Evolutionary conservation across 2,329 filamentous ascomycete genomes (phyloP), one percentile per base, ranked within the genome.

Genomic region (Venturia aucupariae): DNA sequence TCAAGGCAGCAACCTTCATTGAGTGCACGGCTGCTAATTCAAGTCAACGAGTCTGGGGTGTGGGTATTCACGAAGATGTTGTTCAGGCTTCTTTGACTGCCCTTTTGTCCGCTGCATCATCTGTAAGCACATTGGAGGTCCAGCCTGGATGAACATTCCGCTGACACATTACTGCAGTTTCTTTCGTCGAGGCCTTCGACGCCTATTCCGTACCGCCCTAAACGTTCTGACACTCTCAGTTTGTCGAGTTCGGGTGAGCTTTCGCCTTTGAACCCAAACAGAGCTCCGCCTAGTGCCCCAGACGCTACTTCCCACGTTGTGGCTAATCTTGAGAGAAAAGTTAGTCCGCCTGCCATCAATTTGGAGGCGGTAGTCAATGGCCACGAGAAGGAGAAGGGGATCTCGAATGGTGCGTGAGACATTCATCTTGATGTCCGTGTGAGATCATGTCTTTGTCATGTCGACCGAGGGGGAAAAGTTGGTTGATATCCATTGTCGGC

Each of bases 1-100:
- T 93, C 69, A 95, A 95, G 80, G 93, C 93, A n/a, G 93, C 92
- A 1, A 90, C 92, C 2, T 97, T 95, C 74, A 96, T 97, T 68
- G 90, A 97, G 76, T 96, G 92, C 76, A 92, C 84, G 35, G 82
- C 86, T 24, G 77, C 83, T 4, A 85, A 84, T 59, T 87, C 82
- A 67, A 83, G 38, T 22, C 81, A 90, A 71, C 88, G 85, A 71
- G 88, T 96, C 2, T 96, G 92, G 91, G 92, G 92, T 69, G 89
- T 96, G 7, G 92, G 90, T 41, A 90, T 97, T 70, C 90, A 97
- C 74, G 88, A 93, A 74, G 93, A 96, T 79, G 90, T 95, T 66
- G 90, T 95, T 24, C 90, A 95, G 75, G 92, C 90, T 70, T 92
- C 88, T 75, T 83, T 97, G 72, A 89, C 92, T 74, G 92, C 92